These are phyloP conservation scores for Coemansia sp. DNA, from an alignment of 192 early-diverging fungal genomes.

Conservation along the genomic window DNA sequence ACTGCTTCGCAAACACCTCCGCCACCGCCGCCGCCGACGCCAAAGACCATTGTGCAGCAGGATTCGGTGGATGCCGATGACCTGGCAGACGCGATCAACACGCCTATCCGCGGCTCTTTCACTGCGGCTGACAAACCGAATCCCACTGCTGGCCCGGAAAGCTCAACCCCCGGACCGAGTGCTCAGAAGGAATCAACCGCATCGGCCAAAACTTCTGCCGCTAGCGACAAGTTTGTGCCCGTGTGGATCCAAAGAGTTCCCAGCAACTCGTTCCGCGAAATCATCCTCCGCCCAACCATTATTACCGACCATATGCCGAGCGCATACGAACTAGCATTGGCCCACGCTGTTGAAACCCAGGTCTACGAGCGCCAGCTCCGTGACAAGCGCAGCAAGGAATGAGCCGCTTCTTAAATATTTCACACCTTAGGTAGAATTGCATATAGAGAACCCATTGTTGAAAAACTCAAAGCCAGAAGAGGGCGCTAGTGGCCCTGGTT, in stretches of 20 bases:
- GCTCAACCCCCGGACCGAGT: no score
- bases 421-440: no score
- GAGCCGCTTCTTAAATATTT: background rate
- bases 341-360: slow-evolving; percentile 45
- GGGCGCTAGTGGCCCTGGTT: background rate
- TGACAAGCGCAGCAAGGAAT: slow-evolving; percentile 14
- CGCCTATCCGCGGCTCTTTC: slow-evolving; percentile 14
- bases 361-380: slow-evolving; percentile 40
- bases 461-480: no score
- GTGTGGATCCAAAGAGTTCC: slow-evolving; percentile 44
- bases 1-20: background rate
- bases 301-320: slow-evolving; percentile 52
- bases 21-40: slow-evolving; percentile 39
- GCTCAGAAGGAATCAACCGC: background rate
- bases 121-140: background rate
- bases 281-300: slow-evolving; percentile 40
- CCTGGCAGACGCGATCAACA: slow-evolving; percentile 43
- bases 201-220: background rate
- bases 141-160: no score
- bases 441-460: no score
- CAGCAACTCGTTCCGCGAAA: slow-evolving; percentile 34
- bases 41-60: slow-evolving; percentile 28
- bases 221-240: slow-evolving; percentile 31
- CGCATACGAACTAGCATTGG: slow-evolving; percentile 48
- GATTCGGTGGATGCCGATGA: slow-evolving; percentile 33